Base-by-base conservation (phyloP, 1,284 basidiomycete species). In the Fomitopsis palustris region DNA sequence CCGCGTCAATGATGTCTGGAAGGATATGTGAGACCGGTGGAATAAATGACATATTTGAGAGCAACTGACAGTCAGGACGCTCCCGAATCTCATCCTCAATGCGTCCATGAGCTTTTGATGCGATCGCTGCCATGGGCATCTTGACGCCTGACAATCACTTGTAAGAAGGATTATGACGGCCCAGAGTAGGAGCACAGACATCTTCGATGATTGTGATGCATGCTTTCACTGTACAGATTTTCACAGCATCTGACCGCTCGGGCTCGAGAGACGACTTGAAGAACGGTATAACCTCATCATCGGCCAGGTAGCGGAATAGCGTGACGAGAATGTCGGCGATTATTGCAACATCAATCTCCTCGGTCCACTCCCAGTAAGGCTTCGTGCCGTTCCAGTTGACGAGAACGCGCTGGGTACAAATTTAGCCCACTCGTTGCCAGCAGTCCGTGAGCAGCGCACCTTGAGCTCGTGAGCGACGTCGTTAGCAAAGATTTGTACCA, bases 381-480 rank as follows among this genome's bases (percentile, higher is more conserved):
- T 81, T 84, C 61, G 81, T 78, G 53, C 77, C 75, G 49, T 75
- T 68, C 60, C 79, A 79, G 59, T 79, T 79, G 57, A 78, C 73
- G 38, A 89, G 72, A 0, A 76, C 74, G 59, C 74, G 69, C 83
- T 85, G 29, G 57, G 1, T 45, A 19, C n/a, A 16, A 21, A 41
- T 57, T 66, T 12, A 66, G 62, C 17, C 10, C 17, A 9, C 25
- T 3, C 16, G 19, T 16, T 23, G 1, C 17, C 4, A 35, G 6
- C 17, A 29, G 19, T 52, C 19, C 33, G 21, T 14, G 49, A 17
- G 33, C n/a, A 35, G 21, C 31, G 14, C 72, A 90, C 92, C 81
- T 87, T 91, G 57, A 95, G 79, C 61, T 94, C 92, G 64, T 88
- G 86, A 2, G 88, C 89, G 14, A 92, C 74, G 67, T 95, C 93